A percentile compares a stretch with the other conserved stretches of the same genome.
These are phyloP conservation scores for Scenedesmus sp. DNA, from an alignment of 163 green algal species.

Conservation along the genomic window DNA sequence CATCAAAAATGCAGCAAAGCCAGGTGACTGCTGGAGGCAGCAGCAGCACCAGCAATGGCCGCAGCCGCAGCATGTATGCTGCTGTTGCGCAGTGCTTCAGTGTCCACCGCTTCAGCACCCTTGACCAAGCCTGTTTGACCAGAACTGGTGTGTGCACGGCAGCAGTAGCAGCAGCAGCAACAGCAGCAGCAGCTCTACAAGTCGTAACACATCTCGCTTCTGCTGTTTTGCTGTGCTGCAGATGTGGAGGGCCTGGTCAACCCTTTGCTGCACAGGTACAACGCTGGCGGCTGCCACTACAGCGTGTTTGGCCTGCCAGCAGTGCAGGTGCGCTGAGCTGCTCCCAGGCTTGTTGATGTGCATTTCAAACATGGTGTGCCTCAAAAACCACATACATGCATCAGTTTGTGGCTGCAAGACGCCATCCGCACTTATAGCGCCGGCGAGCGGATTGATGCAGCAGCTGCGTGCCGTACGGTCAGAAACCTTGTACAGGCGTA, in stretches of 20 bases:
- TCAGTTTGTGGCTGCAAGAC: not conserved
- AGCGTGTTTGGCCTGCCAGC: conserved; percentile 72
- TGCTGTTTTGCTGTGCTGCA: not conserved
- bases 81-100: too few species aligned
- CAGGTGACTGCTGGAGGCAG: conserved; percentile 29
- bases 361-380: too few species aligned
- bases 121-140: too few species aligned
- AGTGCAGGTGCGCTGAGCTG: conserved; percentile 49
- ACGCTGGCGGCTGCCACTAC: conserved; percentile 60
- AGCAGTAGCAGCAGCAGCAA: not conserved
- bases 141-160: too few species aligned
- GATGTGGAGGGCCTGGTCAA: conserved; percentile 66
- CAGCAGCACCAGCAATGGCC: not conserved
- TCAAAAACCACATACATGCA: not conserved
- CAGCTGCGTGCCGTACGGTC: too few species aligned
- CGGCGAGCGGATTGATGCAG: too few species aligned
- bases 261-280: conserved; percentile 70
- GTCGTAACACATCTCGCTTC: not conserved
- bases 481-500: not conserved
- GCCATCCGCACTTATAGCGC: not conserved
- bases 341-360: too few species aligned
- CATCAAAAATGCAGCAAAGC: conserved; percentile 63
- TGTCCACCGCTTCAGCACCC: too few species aligned
- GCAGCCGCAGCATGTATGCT: not conserved
- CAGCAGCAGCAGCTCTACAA: not conserved